Base-by-base conservation (phyloP, 192 early-diverging fungal species). In the Martensiomyces pterosporus region DNA sequence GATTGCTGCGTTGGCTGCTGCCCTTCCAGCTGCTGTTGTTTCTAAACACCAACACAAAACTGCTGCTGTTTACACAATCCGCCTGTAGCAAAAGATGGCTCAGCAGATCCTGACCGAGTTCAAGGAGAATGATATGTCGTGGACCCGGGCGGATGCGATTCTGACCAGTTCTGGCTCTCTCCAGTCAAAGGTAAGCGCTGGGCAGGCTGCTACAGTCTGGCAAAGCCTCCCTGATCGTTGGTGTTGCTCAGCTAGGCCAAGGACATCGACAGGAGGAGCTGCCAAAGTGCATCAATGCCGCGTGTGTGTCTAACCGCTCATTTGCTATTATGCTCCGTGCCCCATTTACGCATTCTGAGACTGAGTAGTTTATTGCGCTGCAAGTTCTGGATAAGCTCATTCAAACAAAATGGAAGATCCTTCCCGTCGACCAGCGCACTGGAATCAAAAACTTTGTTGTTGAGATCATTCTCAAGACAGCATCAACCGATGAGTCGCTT, bases 391-490 rank as follows among this genome's bases (percentile, higher is more conserved):
- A 97, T 64, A 89, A 87, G 61, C 81, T 97, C 22, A 89, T 99
- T 65, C 91, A 94, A 69, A 94, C 90, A 26, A 83, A 90, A 75
- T 99, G 97, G 97, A 99, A 99, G 75, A 87, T 90, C 16, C 78
- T 98, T 40, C 90, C 87, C 17, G 75, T 66, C 19, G 86, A 85
- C 34, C 85, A 93, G 56, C 82, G 92, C 57, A 79, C 84, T 40
- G 70, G 70, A 18, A 99, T 99, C 67, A 89, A 92, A 53, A 93
- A 92, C 71, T 98, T 90, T 67, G 85, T 95, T 49, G 92, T 99
- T 27, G 86, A 85, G 39, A 76, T 92, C 48, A 90, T 99, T 57
- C 84, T 99, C 48, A 85, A 92, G 61, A 80, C 82, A 3, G 91
- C 97, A 9, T 90, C 91, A 8, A 89, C 92, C 24, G 94, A 98